phyloP scores from a whole-genome alignment of 257 asterid species.

The Linaria vulgaris region DNA sequence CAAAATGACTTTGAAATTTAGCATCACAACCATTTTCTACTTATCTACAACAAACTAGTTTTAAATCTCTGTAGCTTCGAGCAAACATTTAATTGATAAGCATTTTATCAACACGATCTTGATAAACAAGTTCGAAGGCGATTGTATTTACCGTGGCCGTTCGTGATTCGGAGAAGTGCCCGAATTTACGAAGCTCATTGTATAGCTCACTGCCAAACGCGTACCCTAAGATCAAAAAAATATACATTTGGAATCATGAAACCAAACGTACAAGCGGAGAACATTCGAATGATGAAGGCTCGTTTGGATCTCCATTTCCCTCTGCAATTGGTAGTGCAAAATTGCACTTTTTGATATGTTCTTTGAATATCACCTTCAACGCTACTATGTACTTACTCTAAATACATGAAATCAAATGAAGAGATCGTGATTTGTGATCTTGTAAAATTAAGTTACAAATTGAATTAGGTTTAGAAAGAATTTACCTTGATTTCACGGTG shows the following conservation, averaged over 20 bases:
- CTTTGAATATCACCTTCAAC: conserved; percentile 79
- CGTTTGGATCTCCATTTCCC: conserved; percentile 93
- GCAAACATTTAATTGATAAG: too few relatives aligned
- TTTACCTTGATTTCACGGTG: too few relatives aligned
- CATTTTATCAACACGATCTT: too few relatives aligned
- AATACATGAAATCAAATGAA: too few relatives aligned
- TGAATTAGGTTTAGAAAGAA: too few relatives aligned
- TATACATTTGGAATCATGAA: conserved; percentile 70
- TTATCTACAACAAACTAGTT: too few relatives aligned
- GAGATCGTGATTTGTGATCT: too few relatives aligned
- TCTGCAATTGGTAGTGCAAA: conserved; percentile 69
- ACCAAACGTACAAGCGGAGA: conserved; percentile 81
- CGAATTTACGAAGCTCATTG: conserved; percentile 56
- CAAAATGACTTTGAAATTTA: too few relatives aligned
- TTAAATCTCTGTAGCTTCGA: too few relatives aligned
- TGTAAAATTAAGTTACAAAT: too few relatives aligned
- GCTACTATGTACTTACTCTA: conserved; percentile 81
- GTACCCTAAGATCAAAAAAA: conserved; percentile 80
- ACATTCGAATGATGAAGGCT: conserved; percentile 78
- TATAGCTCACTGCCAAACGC: conserved; percentile 90
- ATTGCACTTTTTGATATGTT: conserved; percentile 75
- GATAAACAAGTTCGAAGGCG: background rate
- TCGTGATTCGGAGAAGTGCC: conserved; percentile 61
- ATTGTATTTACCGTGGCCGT: conserved; percentile 67
- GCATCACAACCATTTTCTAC: too few relatives aligned